Conservation (phyloP, 371 early-diverging fungal species). For the Choanephora cucurbitarum region DNA sequence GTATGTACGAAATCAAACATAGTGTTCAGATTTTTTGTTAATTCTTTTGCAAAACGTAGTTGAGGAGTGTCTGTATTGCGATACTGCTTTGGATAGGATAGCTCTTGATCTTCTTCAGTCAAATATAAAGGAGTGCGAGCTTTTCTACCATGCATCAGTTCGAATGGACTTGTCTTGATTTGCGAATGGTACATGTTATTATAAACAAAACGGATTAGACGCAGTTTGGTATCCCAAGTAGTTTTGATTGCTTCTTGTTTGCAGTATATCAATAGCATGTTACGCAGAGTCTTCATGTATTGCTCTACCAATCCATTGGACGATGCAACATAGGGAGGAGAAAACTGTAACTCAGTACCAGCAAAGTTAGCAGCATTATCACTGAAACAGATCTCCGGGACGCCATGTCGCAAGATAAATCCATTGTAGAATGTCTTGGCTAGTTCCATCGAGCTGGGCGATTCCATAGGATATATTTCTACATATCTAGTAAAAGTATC, state of each 20-base stretch:
- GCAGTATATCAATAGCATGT: neutral
- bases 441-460: neutral
- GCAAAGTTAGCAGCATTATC: neutral
- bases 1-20: neutral
- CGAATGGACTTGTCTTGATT: conserved; percentile 2
- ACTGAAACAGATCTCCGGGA: neutral
- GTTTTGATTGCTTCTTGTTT: neutral
- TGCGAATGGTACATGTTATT: neutral
- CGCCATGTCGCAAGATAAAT: neutral
- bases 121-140: neutral
- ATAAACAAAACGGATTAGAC: conserved; percentile 1
- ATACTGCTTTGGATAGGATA: neutral
- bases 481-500: neutral
- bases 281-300: conserved; percentile 2
- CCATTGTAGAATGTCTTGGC: neutral
- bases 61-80: neutral
- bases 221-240: neutral
- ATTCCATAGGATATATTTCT: neutral
- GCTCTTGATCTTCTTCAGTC: neutral
- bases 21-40: neutral
- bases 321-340: conserved; percentile 1
- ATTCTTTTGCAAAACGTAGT: neutral
- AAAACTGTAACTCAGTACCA: neutral
- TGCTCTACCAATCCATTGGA: conserved; percentile 9
- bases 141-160: conserved; percentile 3